Base-by-base conservation (phyloP, 2,329 filamentous ascomycete genomes). In the Aspergillus unguis region DNA sequence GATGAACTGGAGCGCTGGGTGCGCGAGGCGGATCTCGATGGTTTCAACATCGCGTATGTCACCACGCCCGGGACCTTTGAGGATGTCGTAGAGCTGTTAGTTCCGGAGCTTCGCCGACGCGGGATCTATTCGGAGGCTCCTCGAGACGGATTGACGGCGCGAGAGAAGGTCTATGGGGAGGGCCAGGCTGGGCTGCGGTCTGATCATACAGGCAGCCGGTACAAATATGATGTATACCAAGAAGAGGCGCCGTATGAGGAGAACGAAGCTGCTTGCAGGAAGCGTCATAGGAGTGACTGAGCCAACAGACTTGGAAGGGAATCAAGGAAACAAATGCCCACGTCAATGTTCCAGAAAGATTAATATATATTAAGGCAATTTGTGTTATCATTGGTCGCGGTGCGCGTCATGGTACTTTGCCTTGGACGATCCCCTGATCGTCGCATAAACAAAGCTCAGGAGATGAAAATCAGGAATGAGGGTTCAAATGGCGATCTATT, bases 151-250 rank as follows among this genome's bases (percentile, higher is more conserved):
- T 49, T 79, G 27, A 83, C 80, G 2, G 77, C 78, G 0, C 70
- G 83, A 17, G 84, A 87, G 68, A 85, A 80, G 68, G 71, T 86
- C 0, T 86, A 85, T 64, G 83, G 83, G 0, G 74, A 73, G 55
- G 84, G 84, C 0, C 83, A 86, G 64, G 75, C 67, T 5, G 71
- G 75, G 10, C 62, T 87, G 53, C 73, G 83, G 35, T 72, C 72
- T 56, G 84, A 87, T 65, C 85, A 87, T 65, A 62, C 73, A 0
- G 85, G 83, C 1, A 80, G 77, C 45, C 66, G 60, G 56, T 87
- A 85, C 63, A 85, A 82, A 69, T 87, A 86, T 58, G 75, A 81
- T 59, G 78, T 83, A 1, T 86, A 85, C 58, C 67, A 78, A 51
- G 81, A 85, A 59, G 79, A 83, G 29, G 37, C 44, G 27, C 50